A percentile compares a stretch with the other conserved stretches of the same genome.
Conservation (phyloP, 805 yeast species). For the Wickerhamomyces hampshirensis region DNA sequence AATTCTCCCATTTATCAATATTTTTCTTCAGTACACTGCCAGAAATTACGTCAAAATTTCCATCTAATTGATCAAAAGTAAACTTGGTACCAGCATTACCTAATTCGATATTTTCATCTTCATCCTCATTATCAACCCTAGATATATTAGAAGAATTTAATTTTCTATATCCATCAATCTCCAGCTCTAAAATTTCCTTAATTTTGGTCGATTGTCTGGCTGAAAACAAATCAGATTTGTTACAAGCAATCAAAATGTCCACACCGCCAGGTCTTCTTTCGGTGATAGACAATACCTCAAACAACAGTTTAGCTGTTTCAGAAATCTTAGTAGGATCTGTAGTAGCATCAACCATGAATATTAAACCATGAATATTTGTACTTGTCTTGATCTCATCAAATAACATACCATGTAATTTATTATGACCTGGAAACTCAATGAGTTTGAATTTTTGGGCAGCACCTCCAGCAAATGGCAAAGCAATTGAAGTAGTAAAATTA, state of each 20-base stretch:
- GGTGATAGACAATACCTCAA: conserved; percentile 53
- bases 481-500: conserved; percentile 32
- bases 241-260: conserved; percentile 73
- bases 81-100: conserved; percentile 42
- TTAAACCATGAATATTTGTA: conserved; percentile 54
- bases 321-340: conserved; percentile 42
- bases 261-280: conserved; percentile 66
- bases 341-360: conserved; percentile 77
- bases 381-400: conserved; percentile 42
- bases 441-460: conserved; percentile 39
- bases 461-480: conserved; percentile 35
- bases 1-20: conserved; percentile 59
- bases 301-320: conserved; percentile 54
- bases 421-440: conserved; percentile 87
- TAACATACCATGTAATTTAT: conserved; percentile 59
- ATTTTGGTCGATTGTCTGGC: conserved; percentile 67
- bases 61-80: conserved; percentile 65
- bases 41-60: conserved; percentile 60
- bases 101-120: conserved; percentile 40
- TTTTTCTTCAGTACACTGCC: conserved; percentile 68
- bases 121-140: conserved; percentile 30
- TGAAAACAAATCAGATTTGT: conserved; percentile 82
- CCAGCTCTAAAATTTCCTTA: conserved; percentile 53
- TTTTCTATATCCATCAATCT: conserved; percentile 51
- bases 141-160: conserved; percentile 37